Conservation (phyloP, 2,329 filamentous ascomycete species). For the Ceratocystiopsis brevicomis region DNA sequence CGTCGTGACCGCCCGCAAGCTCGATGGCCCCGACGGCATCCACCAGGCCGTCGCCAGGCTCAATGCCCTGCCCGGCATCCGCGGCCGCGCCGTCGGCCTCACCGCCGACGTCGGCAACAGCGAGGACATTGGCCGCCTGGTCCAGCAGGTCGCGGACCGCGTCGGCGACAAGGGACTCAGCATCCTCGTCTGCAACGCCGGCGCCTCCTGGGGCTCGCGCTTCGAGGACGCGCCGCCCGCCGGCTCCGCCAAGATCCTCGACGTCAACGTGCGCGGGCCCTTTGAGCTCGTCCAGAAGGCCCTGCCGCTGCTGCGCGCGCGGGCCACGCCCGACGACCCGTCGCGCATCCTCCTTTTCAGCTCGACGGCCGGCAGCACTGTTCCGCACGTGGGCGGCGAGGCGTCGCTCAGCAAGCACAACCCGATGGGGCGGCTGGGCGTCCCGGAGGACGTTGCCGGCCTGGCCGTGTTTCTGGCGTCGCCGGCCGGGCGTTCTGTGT, state of each 20-base stretch:
- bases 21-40: slow-evolving; percentile 40
- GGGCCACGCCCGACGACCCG: slow-evolving; percentile 27
- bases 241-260: slow-evolving; percentile 47
- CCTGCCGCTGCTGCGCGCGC: slow-evolving; percentile 7
- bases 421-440: slow-evolving; percentile 34
- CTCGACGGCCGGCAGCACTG: slow-evolving; percentile 44
- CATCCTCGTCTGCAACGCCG: slow-evolving; percentile 51
- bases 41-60: slow-evolving; percentile 45
- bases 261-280: slow-evolving; percentile 51
- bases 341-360: slow-evolving; percentile 47
- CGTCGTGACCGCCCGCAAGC: slow-evolving; percentile 56
- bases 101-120: slow-evolving; percentile 46
- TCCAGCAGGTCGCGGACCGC: slow-evolving; percentile 33
- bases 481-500: slow-evolving; percentile 32
- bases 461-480: slow-evolving; percentile 37
- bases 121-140: slow-evolving; percentile 40
- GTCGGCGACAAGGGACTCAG: slow-evolving; percentile 39
- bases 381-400: slow-evolving; percentile 40
- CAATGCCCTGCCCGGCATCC: slow-evolving; percentile 40
- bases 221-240: slow-evolving; percentile 44
- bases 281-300: slow-evolving; percentile 47
- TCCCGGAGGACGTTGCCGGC: slow-evolving; percentile 40
- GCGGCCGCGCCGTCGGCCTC: slow-evolving; percentile 40
- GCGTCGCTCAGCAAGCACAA: slow-evolving; percentile 29
- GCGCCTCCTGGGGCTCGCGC: slow-evolving; percentile 48